Percentiles rank a stretch among this genome's conserved stretches.
Conservation (phyloP, 306 rosid species). For the Argentina anserina region DNA sequence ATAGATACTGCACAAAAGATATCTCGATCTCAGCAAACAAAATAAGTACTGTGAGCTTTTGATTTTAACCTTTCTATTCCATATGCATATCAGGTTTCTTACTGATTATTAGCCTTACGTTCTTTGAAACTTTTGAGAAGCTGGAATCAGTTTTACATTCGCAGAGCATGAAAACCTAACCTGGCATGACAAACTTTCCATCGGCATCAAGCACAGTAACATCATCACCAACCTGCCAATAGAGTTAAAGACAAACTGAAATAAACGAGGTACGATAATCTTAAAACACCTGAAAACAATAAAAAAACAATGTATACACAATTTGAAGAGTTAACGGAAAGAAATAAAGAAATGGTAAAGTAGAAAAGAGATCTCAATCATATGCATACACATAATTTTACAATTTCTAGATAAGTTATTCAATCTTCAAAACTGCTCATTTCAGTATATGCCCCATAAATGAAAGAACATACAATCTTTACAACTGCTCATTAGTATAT, state of each 20-base stretch:
- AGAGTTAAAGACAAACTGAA: slow-evolving; percentile 9
- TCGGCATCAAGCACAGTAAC: slow-evolving; percentile 81
- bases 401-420: not conserved
- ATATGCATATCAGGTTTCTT: not conserved
- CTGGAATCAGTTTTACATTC: not conserved
- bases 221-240: slow-evolving; percentile 69
- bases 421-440: slow-evolving; percentile 2
- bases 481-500: not conserved
- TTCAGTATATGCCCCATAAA: not conserved
- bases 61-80: not conserved
- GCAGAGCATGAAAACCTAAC: slow-evolving; percentile 36
- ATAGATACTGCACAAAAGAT: not conserved
- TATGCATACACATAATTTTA: not conserved
- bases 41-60: not conserved
- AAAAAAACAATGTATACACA: not conserved
- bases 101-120: not conserved
- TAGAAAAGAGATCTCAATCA: not conserved
- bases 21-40: not conserved
- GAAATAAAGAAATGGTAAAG: not conserved
- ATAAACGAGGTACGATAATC: not conserved
- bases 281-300: slow-evolving; percentile 14
- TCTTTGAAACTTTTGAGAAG: not conserved
- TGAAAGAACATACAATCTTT: not conserved
- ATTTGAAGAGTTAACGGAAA: not conserved
- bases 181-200: slow-evolving; percentile 97